Evolutionary conservation across 768 basidiomycete genomes (phyloP), one percentile per base, ranked within the genome.

Genomic region (Hirschioporus abietinus): DNA sequence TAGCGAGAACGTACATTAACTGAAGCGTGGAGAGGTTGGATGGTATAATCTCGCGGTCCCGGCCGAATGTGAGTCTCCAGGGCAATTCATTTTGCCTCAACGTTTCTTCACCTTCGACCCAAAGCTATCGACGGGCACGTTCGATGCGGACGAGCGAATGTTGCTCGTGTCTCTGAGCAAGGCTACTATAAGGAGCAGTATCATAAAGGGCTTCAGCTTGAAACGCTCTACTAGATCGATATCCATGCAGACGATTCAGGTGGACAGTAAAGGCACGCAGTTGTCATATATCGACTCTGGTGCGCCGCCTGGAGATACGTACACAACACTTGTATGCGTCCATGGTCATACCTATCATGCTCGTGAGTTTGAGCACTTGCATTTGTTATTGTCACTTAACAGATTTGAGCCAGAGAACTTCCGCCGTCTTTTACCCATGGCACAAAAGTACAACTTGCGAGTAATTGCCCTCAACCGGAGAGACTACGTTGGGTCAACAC

Each of bases 381-480:
- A 23, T 57, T 25, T 52, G 60, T 18, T 15, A 34, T 61, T 61
- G 60, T 12, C 5, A 1, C 10, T 61, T 5, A 17, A 6, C 60
- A 15, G 18, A 7, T 9, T n/a, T 26, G 20, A 6, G 57, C 1
- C 7, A 75, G 75, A 35, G 2, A 69, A 74, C 5, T 82, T 82
- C 65, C 65, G 75, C 25, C 76, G 69, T 42, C 63, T 80, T 17
- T 60, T 75, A n/a, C 66, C 71, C 5, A 57, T 72, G 8, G 76
- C 78, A 0, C 30, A 68, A 0, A 35, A 65, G 0, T 68, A 73
- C 62, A 75, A 75, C 25, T 58, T 78, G 7, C 78, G 81, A 0
- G 63, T 81, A 58, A 75, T 82, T 27, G 72, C 76, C 3, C 63
- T 77, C 26, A 81, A 76, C 65, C 74, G 79, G 34, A 75, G 80